Evolutionary conservation across 768 basidiomycete genomes (phyloP).

Genomic region (Leccinum ochraceum): DNA sequence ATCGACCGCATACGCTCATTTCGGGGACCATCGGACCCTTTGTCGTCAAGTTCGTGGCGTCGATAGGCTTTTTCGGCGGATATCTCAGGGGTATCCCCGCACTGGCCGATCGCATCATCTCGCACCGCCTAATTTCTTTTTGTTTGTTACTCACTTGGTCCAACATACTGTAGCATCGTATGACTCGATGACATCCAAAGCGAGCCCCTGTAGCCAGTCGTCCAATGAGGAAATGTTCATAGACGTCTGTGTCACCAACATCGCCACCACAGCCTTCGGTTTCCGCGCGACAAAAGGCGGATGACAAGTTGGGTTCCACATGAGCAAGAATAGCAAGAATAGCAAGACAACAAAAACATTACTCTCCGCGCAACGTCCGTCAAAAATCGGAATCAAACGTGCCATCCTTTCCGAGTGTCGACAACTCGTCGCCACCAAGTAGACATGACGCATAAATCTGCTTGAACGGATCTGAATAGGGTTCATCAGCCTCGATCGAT

Average conservation of each 20-base stretch:
- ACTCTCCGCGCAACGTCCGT: background rate
- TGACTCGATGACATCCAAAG: background rate
- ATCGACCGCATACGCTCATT: no score
- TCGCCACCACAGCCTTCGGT: background rate
- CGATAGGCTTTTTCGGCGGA: background rate
- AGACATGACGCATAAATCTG: conserved; percentile 40
- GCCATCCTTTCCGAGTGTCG: conserved; percentile 30
- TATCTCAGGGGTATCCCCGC: background rate
- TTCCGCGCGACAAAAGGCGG: background rate
- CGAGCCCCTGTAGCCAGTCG: background rate
- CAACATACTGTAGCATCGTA: background rate
- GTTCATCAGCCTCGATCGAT: background rate
- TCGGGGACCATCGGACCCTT: no score
- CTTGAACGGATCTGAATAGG: conserved; percentile 15
- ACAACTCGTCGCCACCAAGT: conserved; percentile 37
- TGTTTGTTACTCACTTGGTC: background rate
- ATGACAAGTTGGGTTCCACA: background rate
- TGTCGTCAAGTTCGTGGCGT: no score
- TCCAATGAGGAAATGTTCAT: background rate
- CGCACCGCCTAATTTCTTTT: background rate
- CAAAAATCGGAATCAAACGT: conserved; percentile 33
- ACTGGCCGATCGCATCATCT: background rate
- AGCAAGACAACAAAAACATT: background rate
- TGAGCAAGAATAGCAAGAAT: background rate
- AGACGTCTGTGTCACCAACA: background rate